Percentiles rank a stretch among this genome's conserved stretches.
These are phyloP conservation scores for Jackrogersella minutella DNA, from an alignment of 495 filamentous ascomycete genomes.

Conservation along the genomic window DNA sequence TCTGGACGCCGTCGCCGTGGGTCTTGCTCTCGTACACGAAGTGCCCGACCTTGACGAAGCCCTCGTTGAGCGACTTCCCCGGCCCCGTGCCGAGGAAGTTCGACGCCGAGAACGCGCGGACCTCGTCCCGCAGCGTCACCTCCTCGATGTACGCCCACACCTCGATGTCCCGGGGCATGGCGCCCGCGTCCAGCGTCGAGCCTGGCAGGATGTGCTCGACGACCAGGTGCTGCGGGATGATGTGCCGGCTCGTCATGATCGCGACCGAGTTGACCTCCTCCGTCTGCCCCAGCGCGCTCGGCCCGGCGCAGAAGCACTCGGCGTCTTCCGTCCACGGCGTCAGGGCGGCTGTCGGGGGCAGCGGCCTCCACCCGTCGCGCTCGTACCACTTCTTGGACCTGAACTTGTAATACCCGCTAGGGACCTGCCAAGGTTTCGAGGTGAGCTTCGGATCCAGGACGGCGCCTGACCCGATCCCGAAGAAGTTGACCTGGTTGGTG, in stretches of 20 bases:
- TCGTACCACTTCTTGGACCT: constrained; percentile 35
- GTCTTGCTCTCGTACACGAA: constrained; percentile 59
- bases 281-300: constrained; percentile 30
- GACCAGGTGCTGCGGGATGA: constrained; percentile 65
- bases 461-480: constrained; percentile 49
- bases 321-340: constrained; percentile 66
- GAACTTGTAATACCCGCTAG: constrained; percentile 12
- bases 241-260: constrained; percentile 53
- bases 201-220: constrained; percentile 68
- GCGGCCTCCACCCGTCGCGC: constrained; percentile 31
- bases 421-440: constrained; percentile 41
- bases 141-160: constrained; percentile 62
- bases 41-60: constrained; percentile 60
- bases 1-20: constrained; percentile 56
- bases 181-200: constrained; percentile 60
- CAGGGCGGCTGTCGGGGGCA: constrained; percentile 56
- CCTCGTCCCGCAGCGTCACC: constrained; percentile 36
- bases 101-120: constrained; percentile 43
- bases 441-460: constrained; percentile 39
- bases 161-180: constrained; percentile 68
- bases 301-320: constrained; percentile 72
- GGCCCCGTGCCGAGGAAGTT: constrained; percentile 36
- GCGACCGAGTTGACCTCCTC: constrained; percentile 52
- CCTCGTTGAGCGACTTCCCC: constrained; percentile 34
- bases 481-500: constrained; percentile 52